Evolutionary conservation across 108 stramenopile genomes (phyloP).

Genomic region (Fragilariopsis cylindrus): DNA sequence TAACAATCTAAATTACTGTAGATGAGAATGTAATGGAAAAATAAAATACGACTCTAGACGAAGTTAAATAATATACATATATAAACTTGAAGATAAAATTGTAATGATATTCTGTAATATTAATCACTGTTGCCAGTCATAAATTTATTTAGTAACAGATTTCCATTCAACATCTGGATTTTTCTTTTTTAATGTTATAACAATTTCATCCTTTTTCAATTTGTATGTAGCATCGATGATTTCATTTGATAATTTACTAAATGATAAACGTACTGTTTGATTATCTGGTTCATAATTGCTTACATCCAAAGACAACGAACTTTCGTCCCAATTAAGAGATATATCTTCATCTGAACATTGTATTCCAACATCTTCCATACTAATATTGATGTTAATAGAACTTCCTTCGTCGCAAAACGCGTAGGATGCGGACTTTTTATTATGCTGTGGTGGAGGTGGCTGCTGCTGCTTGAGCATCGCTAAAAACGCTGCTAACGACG

Average conservation of each 20-base stretch:
- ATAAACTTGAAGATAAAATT: too few relatives aligned
- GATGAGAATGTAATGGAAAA: too few relatives aligned
- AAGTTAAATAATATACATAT: too few relatives aligned
- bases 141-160: background rate
- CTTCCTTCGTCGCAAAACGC: conserved; percentile 6
- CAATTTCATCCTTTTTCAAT: background rate
- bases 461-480: too few relatives aligned
- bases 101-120: too few relatives aligned
- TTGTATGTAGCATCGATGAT: background rate
- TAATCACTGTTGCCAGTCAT: background rate
- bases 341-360: background rate
- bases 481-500: background rate
- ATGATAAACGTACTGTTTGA: background rate
- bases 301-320: background rate
- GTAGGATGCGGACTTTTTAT: background rate
- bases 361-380: conserved; percentile 1
- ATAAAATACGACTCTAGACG: too few relatives aligned
- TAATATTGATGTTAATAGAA: background rate
- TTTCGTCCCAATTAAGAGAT: background rate
- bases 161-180: conserved; percentile 3
- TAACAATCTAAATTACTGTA: too few relatives aligned
- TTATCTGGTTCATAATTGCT: background rate
- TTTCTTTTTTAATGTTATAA: conserved; percentile 2
- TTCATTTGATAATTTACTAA: background rate
- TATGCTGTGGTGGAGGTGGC: too few relatives aligned